These are phyloP conservation scores for Liriodendron chinense DNA, from an alignment of 164 flowering plant genomes.

Conservation along the genomic window DNA sequence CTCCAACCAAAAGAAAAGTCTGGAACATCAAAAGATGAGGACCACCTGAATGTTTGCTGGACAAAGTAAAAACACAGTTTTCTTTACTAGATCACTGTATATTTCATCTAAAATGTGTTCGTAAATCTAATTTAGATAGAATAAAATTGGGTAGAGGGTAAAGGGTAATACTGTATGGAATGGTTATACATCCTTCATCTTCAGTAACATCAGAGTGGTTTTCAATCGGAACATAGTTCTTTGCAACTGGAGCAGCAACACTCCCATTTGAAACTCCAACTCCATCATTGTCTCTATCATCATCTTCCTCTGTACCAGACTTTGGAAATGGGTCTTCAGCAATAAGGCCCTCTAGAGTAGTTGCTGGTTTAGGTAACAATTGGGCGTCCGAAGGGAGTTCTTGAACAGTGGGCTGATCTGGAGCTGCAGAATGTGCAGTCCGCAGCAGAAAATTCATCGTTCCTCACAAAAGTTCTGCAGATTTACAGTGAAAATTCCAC, in stretches of 20 bases:
- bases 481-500: background rate
- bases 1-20: too few species aligned
- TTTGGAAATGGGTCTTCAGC: slow-evolving; percentile 59
- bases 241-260: slow-evolving; percentile 24
- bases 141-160: background rate
- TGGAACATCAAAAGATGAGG: too few species aligned
- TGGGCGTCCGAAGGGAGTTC: slow-evolving; percentile 26
- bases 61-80: too few species aligned
- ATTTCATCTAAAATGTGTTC: too few species aligned
- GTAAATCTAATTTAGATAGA: background rate
- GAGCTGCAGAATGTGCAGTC: slow-evolving; percentile 35
- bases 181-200: slow-evolving; percentile 83
- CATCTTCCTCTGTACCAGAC: slow-evolving; percentile 27
- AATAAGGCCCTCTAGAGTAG: slow-evolving; percentile 73
- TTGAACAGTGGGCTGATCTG: slow-evolving; percentile 32
- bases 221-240: slow-evolving; percentile 26
- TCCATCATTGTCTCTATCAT: slow-evolving; percentile 28
- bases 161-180: slow-evolving; percentile 60
- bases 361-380: slow-evolving; percentile 24
- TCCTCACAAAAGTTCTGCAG: slow-evolving; percentile 30
- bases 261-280: slow-evolving; percentile 28
- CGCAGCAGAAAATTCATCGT: slow-evolving; percentile 80
- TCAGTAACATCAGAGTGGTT: slow-evolving; percentile 66
- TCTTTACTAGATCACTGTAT: too few species aligned
- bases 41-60: too few species aligned